Evolutionary conservation across 2,329 filamentous ascomycete species (phyloP).

Genomic region (Bipolaris oryzae): DNA sequence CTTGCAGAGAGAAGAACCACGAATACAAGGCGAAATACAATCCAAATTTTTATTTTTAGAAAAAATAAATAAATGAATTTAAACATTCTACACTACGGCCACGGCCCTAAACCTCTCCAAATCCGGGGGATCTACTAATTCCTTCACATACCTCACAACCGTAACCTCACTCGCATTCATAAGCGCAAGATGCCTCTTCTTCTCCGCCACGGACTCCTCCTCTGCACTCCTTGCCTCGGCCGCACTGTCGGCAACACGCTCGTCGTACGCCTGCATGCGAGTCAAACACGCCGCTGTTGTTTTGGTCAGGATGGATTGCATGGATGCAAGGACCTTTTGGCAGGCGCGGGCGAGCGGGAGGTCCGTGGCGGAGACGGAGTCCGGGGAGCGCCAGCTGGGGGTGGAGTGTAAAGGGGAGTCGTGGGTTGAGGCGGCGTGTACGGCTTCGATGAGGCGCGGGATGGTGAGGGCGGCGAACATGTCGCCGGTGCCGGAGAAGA

Average conservation of each 20-base stretch:
- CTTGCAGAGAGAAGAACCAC: too few species aligned
- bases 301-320: slow-evolving; percentile 81
- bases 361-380: slow-evolving; percentile 70
- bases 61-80: too few species aligned
- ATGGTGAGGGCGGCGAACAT: slow-evolving; percentile 97
- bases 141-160: slow-evolving; percentile 75
- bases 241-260: slow-evolving; percentile 53
- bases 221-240: slow-evolving; percentile 52
- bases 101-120: slow-evolving; percentile 65
- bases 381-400: slow-evolving; percentile 76
- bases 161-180: slow-evolving; percentile 90
- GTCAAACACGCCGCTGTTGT: slow-evolving; percentile 70
- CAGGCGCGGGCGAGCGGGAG: slow-evolving; percentile 82
- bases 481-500: slow-evolving; percentile 95
- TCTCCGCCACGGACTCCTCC: slow-evolving; percentile 56
- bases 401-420: slow-evolving; percentile 56
- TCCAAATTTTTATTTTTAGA: too few species aligned
- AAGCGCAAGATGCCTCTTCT: slow-evolving; percentile 68
- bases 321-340: slow-evolving; percentile 87
- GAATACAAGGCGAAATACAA: too few species aligned
- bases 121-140: slow-evolving; percentile 71
- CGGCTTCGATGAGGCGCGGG: slow-evolving; percentile 84
- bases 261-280: slow-evolving; percentile 61
- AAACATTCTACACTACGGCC: too few species aligned
- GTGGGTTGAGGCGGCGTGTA: slow-evolving; percentile 53